Percentiles rank a stretch among this genome's conserved stretches.
These are phyloP conservation scores for Furcasterigmium sp. DNA, from an alignment of 2,329 filamentous ascomycete species.

Conservation along the genomic window DNA sequence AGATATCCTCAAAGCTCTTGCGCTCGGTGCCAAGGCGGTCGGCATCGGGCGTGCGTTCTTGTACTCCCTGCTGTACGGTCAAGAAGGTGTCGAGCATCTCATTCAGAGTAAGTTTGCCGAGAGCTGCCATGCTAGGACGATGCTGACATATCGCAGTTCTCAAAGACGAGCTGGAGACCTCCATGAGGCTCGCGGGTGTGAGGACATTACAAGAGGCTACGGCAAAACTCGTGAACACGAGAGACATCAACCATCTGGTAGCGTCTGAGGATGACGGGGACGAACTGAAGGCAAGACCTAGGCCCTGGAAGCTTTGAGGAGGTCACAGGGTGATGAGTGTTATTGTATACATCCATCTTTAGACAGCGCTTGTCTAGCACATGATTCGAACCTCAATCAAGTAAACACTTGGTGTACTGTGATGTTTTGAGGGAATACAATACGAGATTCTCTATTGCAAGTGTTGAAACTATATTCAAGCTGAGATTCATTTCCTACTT, in stretches of 20 bases:
- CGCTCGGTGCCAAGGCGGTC: slow-evolving; percentile 58
- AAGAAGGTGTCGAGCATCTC: slow-evolving; percentile 48
- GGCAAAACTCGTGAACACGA: slow-evolving; percentile 21
- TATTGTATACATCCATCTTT: not conserved
- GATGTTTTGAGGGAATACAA: no score
- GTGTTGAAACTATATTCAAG: no score
- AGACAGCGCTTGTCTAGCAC: slow-evolving; percentile 1
- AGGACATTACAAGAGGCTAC: slow-evolving; percentile 21
- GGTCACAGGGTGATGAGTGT: not conserved
- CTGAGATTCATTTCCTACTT: no score
- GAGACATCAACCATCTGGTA: slow-evolving; percentile 23
- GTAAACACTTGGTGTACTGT: no score
- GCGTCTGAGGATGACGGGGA: slow-evolving; percentile 2
- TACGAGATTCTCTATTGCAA: no score
- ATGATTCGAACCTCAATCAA: no score
- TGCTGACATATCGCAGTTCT: slow-evolving; percentile 34
- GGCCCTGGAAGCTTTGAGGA: not conserved
- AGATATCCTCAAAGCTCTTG: slow-evolving; percentile 63
- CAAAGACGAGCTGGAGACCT: slow-evolving; percentile 58
- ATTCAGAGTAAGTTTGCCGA: slow-evolving; percentile 40
- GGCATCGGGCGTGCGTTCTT: slow-evolving; percentile 58
- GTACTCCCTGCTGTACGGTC: slow-evolving; percentile 56
- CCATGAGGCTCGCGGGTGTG: slow-evolving; percentile 41
- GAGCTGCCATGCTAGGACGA: slow-evolving; percentile 16
- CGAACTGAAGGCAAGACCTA: not conserved